Base-by-base conservation (phyloP, 2,329 filamentous ascomycete species). In the Fusarium stilboides region DNA sequence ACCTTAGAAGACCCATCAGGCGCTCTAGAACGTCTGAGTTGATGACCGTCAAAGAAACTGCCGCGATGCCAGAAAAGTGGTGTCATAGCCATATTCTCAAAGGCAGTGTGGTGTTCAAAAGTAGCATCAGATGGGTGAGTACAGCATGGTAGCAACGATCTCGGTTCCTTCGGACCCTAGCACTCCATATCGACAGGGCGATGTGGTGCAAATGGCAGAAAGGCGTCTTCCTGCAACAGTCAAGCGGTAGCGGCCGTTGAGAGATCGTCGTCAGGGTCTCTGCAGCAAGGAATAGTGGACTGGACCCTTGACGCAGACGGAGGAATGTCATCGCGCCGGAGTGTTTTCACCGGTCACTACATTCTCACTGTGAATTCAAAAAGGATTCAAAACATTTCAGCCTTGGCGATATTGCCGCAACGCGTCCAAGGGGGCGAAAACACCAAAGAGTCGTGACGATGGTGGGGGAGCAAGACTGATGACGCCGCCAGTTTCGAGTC, bases 401-500 rank as follows among this genome's bases (percentile, higher is more conserved):
- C 40, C 57, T 57, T 70, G 53, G 56, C 56, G 46, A 59, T 63
- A 43, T 39, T 40, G n/a, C 33, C 17, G 33, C 59, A 53, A 68
- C 62, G 62, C 62, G 64, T 68, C 62, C 57, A 66, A 69, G 19
- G 65, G 56, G 70, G 62, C 62, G 60, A 73, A 57, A 55, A 53
- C 40, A 54, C 57, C 57, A 55, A 45, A 42, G 46, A 54, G 57
- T 62, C 49, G 57, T 62, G 49, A 57, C 57, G 39, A 57, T 61
- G 68, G 72, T 70, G 73, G 66, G 65, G 55, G 47, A 66, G 58
- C 46, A 50, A 55, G 65, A 69, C 72, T 66, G 69, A 69, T 61
- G 66, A 68, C 62, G 61, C 62, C 39, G 58, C 63, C 46, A 37
- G 47, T 24, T 65, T 56, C 53, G 59, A 62, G 71, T 74, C 72